Evolutionary conservation across 768 basidiomycete genomes (phyloP), one percentile per base, ranked within the genome.

Genomic region (Lepiota venenata): DNA sequence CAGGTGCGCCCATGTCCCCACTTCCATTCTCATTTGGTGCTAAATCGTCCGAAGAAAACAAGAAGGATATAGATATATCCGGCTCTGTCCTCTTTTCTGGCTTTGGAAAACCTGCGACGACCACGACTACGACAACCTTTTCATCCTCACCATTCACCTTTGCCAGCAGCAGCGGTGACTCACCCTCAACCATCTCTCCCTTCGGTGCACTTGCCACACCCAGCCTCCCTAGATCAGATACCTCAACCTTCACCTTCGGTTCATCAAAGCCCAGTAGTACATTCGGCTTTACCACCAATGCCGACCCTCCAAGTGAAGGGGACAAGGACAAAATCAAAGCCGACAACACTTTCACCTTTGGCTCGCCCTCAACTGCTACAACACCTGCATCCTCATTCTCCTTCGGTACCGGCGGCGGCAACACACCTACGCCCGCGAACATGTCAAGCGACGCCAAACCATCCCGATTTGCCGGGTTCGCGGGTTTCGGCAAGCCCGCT

Each of bases 401-500:
- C 3, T 61, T 65, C 21, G 50, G 59, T 15, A 37, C 40, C 22
- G 47, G 36, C 16, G 32, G 45, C 41, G 22, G 51, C 56, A 32
- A 53, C 10, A 14, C 40, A 32, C 7, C 14, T 21, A 20, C 41
- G n/a, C 41, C 27, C 50, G 7, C 25, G 16, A 51, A 42, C 25
- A 18, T 40, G 8, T 42, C 50, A 7, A 43, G 40, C 16, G 27
- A 50, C 57, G 39, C 57, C 35, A 62, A 66, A 44, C 41, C 61
- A 8, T 50, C 54, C 35, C 27, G 67, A 1, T 67, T 68, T 45
- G 62, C 63, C 27, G 64, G 61, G 1, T 72, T 73, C 46, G 66
- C 65, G n/a, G 62, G 64, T 3, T 71, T 72, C 44, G 66, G 66
- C 21, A 71, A 68, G 42, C 58, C 65, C 59, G 65, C 56, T 4